Conservation (phyloP, 768 basidiomycete species). For the Dentipellis sp. region DNA sequence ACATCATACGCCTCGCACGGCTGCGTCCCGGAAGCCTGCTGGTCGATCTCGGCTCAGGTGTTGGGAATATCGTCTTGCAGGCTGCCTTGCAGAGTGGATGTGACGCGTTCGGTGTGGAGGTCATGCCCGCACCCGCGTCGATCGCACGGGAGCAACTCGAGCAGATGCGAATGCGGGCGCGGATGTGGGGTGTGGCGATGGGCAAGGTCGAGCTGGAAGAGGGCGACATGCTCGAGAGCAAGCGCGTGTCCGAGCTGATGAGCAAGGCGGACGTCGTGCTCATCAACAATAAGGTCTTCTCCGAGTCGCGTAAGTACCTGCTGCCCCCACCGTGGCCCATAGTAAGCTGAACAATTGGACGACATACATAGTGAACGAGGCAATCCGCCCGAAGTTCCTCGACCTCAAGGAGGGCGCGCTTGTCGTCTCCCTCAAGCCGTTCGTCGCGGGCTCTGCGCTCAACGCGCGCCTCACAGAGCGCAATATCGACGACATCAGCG, state of each 20-base stretch:
- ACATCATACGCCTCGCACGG: slow-evolving; percentile 41
- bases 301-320: slow-evolving; percentile 52
- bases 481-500: slow-evolving; percentile 75
- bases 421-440: slow-evolving; percentile 83
- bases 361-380: slow-evolving; percentile 63
- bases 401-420: slow-evolving; percentile 91
- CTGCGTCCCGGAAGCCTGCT: slow-evolving; percentile 39
- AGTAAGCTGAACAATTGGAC: neutral
- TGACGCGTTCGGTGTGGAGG: slow-evolving; percentile 51
- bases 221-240: slow-evolving; percentile 75
- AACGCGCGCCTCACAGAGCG: slow-evolving; percentile 75
- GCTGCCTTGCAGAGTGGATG: slow-evolving; percentile 46
- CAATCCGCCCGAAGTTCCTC: slow-evolving; percentile 79
- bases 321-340: neutral
- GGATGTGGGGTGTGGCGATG: slow-evolving; percentile 84
- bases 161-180: slow-evolving; percentile 68
- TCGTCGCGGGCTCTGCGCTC: slow-evolving; percentile 49
- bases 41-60: slow-evolving; percentile 54
- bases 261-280: slow-evolving; percentile 83
- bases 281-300: slow-evolving; percentile 83
- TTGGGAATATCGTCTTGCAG: slow-evolving; percentile 51
- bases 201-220: slow-evolving; percentile 74
- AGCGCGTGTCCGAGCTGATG: slow-evolving; percentile 60
- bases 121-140: slow-evolving; percentile 68
- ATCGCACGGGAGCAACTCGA: slow-evolving; percentile 70